These are phyloP conservation scores for Globisporangium acanthophoron DNA, from an alignment of 352 stramenopile genomes.

Conservation along the genomic window DNA sequence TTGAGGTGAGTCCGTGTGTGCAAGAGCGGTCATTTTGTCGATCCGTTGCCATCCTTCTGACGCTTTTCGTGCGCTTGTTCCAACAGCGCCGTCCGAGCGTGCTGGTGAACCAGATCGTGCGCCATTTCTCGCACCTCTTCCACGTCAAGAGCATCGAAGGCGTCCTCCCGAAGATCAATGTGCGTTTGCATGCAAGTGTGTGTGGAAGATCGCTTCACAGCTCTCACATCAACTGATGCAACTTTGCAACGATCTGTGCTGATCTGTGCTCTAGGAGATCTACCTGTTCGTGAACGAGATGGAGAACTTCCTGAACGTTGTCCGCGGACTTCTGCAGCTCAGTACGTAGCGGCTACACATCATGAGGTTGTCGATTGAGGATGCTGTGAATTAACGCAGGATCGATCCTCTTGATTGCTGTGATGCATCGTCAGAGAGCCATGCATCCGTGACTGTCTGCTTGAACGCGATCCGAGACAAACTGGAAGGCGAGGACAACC, in stretches of 20 bases:
- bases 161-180: conserved; percentile 89
- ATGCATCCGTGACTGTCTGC: conserved; percentile 38
- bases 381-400: not conserved
- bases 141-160: conserved; percentile 80
- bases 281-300: conserved; percentile 87
- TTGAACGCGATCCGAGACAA: conserved; percentile 44
- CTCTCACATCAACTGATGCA: no score
- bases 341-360: conserved; percentile 21
- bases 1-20: conserved; percentile 42
- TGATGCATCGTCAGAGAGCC: conserved; percentile 22
- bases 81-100: conserved; percentile 63
- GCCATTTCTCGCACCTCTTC: conserved; percentile 87
- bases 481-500: conserved; percentile 15
- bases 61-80: not conserved
- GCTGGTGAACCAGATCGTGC: conserved; percentile 83
- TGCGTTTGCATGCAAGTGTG: conserved; percentile 14
- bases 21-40: conserved; percentile 5
- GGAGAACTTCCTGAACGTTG: conserved; percentile 70
- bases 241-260: not conserved
- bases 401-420: not conserved
- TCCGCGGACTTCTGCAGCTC: conserved; percentile 59
- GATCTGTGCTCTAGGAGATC: conserved; percentile 41
- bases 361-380: not conserved
- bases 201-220: no score
- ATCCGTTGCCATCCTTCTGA: not conserved